Evolutionary conservation across 257 asterid genomes (phyloP), one percentile per base, ranked within the genome.

Genomic region (Ligustrum vulgare): DNA sequence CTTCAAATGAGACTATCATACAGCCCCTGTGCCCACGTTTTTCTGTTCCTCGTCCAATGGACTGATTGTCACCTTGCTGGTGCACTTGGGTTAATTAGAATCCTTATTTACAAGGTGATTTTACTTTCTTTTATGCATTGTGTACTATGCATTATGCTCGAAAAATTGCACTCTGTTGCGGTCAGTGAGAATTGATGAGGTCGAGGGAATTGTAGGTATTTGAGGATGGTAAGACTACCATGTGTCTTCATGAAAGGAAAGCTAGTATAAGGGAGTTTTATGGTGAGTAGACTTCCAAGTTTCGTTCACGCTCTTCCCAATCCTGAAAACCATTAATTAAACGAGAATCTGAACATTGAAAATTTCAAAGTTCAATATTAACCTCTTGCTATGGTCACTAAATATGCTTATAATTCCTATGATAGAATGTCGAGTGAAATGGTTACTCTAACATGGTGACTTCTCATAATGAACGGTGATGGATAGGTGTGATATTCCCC

Each of bases 1-100:
- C 90, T 92, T 79, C 98, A 94, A 77, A 94, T 94, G 98, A 92
- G 98, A 66, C 83, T 94, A 15, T 91, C 97, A 6, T 94, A 89
- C 74, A 91, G 98, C 84, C 96, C 95, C 18, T 94, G 97, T 80
- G 98, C 98, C 31, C 96, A 87, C 39, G 71, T 91, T 37, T 91
- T 94, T 43, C 84, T 92, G 69, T 94, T 92, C 86, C 91, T 92
- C 75, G 91, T 92, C 70, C 98, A 91, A 66, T 94, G 98, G 98
- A 83, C 94, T 73, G 98, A 94, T 80, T 91, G 96, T 80, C 90
- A 86, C 77, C 87, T 94, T 71, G 98, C 97, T 22, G 96, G 98
- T 77, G 87, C 90, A 11, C 92, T 94, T 25, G 98, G 98, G 18
- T 83, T 94, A 47, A 92, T 94, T 69, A 79, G 93, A 81, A 84